These are phyloP conservation scores for Saxophila tyrrhenica DNA, from an alignment of 495 filamentous ascomycete genomes.

Conservation along the genomic window DNA sequence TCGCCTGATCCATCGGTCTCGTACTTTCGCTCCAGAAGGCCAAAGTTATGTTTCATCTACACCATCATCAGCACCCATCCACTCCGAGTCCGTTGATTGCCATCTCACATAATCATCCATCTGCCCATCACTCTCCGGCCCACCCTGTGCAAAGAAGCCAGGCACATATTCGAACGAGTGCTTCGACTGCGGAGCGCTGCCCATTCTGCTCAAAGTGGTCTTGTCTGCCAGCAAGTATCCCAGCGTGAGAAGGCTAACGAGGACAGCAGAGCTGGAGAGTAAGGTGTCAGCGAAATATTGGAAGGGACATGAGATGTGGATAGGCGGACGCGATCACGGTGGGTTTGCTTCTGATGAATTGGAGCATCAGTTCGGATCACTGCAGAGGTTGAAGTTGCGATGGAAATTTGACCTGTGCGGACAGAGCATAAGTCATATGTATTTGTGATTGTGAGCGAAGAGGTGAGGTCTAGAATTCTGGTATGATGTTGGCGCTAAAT, in stretches of 20 bases:
- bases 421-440: too few relatives aligned
- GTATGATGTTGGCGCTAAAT: too few relatives aligned
- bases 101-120: slow-evolving; percentile 23
- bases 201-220: not conserved
- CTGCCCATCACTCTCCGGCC: slow-evolving; percentile 13
- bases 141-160: slow-evolving; percentile 24
- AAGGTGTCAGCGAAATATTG: not conserved
- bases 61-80: not conserved
- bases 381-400: too few relatives aligned
- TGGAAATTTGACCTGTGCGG: too few relatives aligned
- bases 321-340: too few relatives aligned
- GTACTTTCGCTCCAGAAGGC: slow-evolving; percentile 23
- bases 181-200: not conserved
- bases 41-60: slow-evolving; percentile 24
- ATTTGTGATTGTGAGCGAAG: too few relatives aligned
- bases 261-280: not conserved
- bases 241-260: not conserved
- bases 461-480: too few relatives aligned
- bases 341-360: too few relatives aligned
- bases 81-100: too few relatives aligned
- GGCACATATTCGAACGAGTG: slow-evolving; percentile 6
- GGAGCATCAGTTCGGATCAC: too few relatives aligned
- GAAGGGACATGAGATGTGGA: too few relatives aligned
- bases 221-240: not conserved
- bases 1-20: slow-evolving; percentile 13